These are phyloP conservation scores for Neurospora sp. DNA, from an alignment of 495 filamentous ascomycete genomes.

Conservation along the genomic window DNA sequence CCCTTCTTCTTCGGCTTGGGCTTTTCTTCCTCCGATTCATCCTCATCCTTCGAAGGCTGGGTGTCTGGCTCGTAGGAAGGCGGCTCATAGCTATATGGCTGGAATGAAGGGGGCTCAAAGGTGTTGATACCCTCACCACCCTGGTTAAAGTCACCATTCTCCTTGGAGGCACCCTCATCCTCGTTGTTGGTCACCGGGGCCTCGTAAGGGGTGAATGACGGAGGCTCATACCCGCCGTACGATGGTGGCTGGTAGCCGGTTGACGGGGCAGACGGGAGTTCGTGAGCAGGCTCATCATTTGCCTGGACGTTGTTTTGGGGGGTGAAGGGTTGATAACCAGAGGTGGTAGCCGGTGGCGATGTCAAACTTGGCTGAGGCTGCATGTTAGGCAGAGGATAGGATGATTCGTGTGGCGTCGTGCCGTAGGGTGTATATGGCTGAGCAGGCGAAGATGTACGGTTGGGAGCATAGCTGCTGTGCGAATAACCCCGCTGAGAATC, in stretches of 20 bases:
- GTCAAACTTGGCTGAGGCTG: conserved; percentile 3
- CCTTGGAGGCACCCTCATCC: neutral
- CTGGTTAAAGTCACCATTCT: conserved; percentile 2
- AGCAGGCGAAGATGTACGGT: conserved; percentile 14
- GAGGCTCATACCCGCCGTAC: conserved; percentile 33
- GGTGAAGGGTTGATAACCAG: conserved; percentile 18
- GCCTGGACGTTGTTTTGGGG: neutral
- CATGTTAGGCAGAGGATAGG: neutral
- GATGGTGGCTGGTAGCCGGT: conserved; percentile 31
- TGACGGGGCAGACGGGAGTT: conserved; percentile 6
- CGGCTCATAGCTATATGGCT: conserved; percentile 44
- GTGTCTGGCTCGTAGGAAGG: conserved; percentile 45
- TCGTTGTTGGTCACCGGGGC: conserved; percentile 23
- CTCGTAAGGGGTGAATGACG: conserved; percentile 24
- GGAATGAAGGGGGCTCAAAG: conserved; percentile 43
- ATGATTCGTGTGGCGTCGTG: neutral
- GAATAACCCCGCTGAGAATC: conserved; percentile 29
- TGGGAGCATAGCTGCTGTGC: conserved; percentile 22
- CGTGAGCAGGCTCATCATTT: conserved; percentile 3
- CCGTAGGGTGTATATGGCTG: conserved; percentile 5
- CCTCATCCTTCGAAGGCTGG: conserved; percentile 28
- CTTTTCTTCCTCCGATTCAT: conserved; percentile 33
- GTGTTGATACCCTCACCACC: conserved; percentile 15
- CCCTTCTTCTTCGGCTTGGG: conserved; percentile 59
- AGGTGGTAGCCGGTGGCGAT: conserved; percentile 1